A percentile compares a stretch with the other conserved stretches of the same genome.
Evolutionary conservation across 2,329 filamentous ascomycete species (phyloP).

Genomic region (Helicocarpus griseus): DNA sequence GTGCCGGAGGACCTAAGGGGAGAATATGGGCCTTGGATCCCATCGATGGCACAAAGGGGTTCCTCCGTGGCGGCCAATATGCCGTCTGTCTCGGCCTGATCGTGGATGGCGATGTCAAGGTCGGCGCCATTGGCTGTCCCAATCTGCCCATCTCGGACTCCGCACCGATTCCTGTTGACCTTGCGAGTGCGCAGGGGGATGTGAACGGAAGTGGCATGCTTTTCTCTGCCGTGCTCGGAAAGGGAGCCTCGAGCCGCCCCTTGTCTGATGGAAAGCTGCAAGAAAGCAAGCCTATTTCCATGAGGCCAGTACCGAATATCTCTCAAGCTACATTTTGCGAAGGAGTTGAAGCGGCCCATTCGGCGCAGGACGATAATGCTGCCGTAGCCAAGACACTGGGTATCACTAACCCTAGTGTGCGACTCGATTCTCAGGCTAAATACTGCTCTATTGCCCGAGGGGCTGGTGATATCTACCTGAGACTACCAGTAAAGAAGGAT

Average conservation of each 20-base stretch:
- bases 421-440: conserved; percentile 97
- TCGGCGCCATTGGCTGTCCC: conserved; percentile 89
- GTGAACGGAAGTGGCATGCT: conserved; percentile 72
- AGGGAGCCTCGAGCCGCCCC: conserved; percentile 72
- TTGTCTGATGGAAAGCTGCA: conserved; percentile 44
- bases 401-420: conserved; percentile 79
- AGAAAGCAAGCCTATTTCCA: conserved; percentile 57
- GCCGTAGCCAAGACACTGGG: conserved; percentile 74
- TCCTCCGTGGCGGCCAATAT: conserved; percentile 91
- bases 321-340: conserved; percentile 86
- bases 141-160: conserved; percentile 85
- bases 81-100: conserved; percentile 88
- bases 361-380: conserved; percentile 77
- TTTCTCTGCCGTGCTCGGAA: conserved; percentile 70
- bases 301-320: conserved; percentile 68
- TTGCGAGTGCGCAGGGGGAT: conserved; percentile 64
- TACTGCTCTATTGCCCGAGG: conserved; percentile 92
- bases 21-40: conserved; percentile 94
- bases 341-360: conserved; percentile 88
- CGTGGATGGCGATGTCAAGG: conserved; percentile 85
- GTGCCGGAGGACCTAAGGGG: conserved; percentile 29
- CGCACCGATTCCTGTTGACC: conserved; percentile 58
- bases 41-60: conserved; percentile 96
- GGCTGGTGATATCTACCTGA: conserved; percentile 87
- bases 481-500: conserved; percentile 71